Evolutionary conservation across 805 yeast genomes (phyloP), one percentile per base, ranked within the genome.

Genomic region (Saturnispora ahearnii): DNA sequence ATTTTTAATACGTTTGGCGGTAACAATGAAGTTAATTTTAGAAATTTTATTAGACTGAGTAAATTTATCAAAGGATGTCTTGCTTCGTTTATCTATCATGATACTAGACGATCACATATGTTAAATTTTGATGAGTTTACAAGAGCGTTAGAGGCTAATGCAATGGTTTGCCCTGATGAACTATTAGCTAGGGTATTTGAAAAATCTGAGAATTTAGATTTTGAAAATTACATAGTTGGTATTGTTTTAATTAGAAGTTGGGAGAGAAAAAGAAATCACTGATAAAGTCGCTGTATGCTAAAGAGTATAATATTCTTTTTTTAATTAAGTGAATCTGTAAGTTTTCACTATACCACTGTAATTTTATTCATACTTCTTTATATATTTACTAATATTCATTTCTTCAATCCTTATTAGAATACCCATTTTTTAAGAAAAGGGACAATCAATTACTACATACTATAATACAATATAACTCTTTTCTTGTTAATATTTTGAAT

Each of bases 51-150:
- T 21, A 55, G 55, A n/a, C 40, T 65, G 46, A 57, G 62, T 42
- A 51, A 48, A n/a, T 65, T 65, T 46, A 32, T 64, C 21, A 61
- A 64, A 48, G 67, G 67, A 3, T 65, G 67, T 51, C 59, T 53
- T 46, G 59, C 55, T 3, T 62, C 65, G 12, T 65, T 65, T 50
- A 56, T 55, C 22, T 59, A 53, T 51, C 61, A 63, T 49, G 68
- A 65, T 50, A 49, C 48, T 2, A 31, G 6, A 8, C 44, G 24
- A n/a, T 32, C 50, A 12, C 59, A 60, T 38, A 48, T 49, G 28
- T 50, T 65, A 28, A 62, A 60, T 28, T 55, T 60, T 15, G 52
- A 55, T 3, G 69, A 65, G 46, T 65, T 65, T 34, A 45, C 46
- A n/a, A 53, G 50, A 43, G 63, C 67, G 5, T 54, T 65, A 26